Conservation (phyloP, 441 rosid species). For the Erodium texanum region DNA sequence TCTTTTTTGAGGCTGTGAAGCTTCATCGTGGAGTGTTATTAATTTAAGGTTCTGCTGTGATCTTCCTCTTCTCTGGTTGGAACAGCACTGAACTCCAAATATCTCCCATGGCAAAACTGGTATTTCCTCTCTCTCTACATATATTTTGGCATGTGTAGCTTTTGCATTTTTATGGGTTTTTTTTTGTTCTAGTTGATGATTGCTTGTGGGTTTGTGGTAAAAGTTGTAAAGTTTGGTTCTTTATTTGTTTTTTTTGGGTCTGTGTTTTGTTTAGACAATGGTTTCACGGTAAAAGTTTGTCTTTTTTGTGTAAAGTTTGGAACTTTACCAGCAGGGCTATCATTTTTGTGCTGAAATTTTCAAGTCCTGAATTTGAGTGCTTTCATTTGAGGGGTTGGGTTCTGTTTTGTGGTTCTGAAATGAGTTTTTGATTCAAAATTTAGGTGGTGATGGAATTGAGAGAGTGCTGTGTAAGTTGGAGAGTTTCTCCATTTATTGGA, state of each 20-base stretch:
- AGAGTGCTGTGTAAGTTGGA: conserved; percentile 29
- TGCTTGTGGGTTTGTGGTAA: conserved; percentile 3
- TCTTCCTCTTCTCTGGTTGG: conserved; percentile 54
- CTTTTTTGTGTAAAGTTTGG: no score
- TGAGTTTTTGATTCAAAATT: conserved; percentile 39
- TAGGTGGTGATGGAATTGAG: conserved; percentile 33
- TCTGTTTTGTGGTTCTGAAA: conserved; percentile 20
- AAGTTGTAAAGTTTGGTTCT: background rate
- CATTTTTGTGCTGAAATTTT: conserved; percentile 12
- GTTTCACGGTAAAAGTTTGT: no score
- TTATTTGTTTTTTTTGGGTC: background rate
- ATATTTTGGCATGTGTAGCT: background rate
- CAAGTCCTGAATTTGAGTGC: conserved; percentile 12
- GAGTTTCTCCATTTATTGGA: conserved; percentile 29
- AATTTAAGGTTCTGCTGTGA: conserved; percentile 33
- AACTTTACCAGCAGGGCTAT: no score
- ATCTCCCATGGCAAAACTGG: conserved; percentile 45
- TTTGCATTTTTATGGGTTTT: background rate
- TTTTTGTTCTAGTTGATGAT: background rate
- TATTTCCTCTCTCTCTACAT: conserved; percentile 3
- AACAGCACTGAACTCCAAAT: conserved; percentile 33
- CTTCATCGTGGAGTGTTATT: conserved; percentile 23
- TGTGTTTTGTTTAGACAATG: background rate
- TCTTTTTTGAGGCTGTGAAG: conserved; percentile 53
- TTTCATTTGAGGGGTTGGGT: conserved; percentile 18